Conservation (phyloP, 2,329 filamentous ascomycete genomes). For the Diaporthe sp. region DNA sequence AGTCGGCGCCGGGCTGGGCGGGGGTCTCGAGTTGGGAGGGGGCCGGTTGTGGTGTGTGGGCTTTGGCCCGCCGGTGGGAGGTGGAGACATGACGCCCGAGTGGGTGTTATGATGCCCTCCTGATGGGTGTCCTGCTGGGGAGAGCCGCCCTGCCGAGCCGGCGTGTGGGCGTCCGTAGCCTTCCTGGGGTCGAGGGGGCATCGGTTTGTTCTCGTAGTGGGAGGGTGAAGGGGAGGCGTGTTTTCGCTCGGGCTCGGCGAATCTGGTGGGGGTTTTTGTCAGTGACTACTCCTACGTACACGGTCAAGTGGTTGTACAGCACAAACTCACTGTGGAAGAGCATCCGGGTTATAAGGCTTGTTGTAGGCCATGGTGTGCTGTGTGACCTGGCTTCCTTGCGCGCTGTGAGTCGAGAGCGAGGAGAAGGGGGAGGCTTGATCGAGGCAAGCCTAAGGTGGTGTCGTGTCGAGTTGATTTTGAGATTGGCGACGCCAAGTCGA, state of each 20-base stretch:
- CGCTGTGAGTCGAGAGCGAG: constrained; percentile 34
- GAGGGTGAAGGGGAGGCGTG: constrained; percentile 49
- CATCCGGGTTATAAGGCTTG: constrained; percentile 91
- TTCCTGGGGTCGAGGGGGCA: constrained; percentile 57
- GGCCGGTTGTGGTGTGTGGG: constrained; percentile 63
- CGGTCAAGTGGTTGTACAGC: too few relatives aligned
- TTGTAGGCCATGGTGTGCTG: constrained; percentile 91
- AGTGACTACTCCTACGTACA: constrained; percentile 31
- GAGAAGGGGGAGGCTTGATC: neutral
- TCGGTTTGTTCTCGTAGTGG: constrained; percentile 65
- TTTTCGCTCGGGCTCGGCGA: constrained; percentile 64
- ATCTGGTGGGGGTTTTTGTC: constrained; percentile 52
- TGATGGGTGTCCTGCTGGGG: constrained; percentile 37
- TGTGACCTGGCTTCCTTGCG: constrained; percentile 10
- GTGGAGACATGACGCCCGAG: constrained; percentile 62
- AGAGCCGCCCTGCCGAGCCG: constrained; percentile 27
- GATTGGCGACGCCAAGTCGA: neutral
- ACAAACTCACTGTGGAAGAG: constrained; percentile 83
- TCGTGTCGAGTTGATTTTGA: neutral
- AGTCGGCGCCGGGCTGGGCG: constrained; percentile 72
- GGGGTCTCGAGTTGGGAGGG: constrained; percentile 71
- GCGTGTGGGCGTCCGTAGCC: constrained; percentile 35
- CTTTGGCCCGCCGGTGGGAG: constrained; percentile 60
- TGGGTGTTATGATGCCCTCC: constrained; percentile 37
- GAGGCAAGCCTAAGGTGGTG: constrained; percentile 2